These are phyloP conservation scores for Hawksworthiomyces lignivorus DNA, from an alignment of 2,329 filamentous ascomycete species.

Conservation along the genomic window DNA sequence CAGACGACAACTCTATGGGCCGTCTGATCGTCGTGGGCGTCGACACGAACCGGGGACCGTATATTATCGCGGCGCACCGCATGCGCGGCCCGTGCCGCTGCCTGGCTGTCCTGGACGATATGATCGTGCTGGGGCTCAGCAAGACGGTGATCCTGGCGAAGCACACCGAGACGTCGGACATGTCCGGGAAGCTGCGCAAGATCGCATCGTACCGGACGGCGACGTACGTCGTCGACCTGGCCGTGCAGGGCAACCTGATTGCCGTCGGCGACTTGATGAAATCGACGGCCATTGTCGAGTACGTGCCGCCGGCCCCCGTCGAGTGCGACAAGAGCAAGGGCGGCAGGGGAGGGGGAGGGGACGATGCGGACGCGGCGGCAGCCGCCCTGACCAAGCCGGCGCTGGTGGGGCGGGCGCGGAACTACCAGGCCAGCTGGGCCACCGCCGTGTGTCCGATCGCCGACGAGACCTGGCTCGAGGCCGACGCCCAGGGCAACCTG, in stretches of 20 bases:
- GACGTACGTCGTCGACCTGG: conserved; percentile 75
- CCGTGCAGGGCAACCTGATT: conserved; percentile 65
- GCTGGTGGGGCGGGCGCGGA: conserved; percentile 67
- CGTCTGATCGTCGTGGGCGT: conserved; percentile 82
- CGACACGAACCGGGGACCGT: conserved; percentile 64
- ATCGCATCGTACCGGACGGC: conserved; percentile 71
- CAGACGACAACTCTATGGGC: conserved; percentile 51
- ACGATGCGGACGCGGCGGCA: conserved; percentile 25
- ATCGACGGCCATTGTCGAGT: conserved; percentile 73
- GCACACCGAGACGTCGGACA: conserved; percentile 49
- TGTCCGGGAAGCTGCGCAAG: conserved; percentile 54
- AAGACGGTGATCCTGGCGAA: conserved; percentile 67
- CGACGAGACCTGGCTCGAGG: conserved; percentile 68
- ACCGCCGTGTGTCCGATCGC: conserved; percentile 70
- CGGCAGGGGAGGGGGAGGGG: not conserved
- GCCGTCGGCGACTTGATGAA: conserved; percentile 92
- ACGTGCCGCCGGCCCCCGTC: conserved; percentile 37
- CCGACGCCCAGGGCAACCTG: conserved; percentile 83
- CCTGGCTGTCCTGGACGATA: conserved; percentile 64
- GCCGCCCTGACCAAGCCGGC: conserved; percentile 27
- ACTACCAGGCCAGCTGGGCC: conserved; percentile 75
- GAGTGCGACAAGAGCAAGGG: conserved; percentile 14
- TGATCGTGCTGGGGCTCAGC: conserved; percentile 78
- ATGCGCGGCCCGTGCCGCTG: conserved; percentile 77
- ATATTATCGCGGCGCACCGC: conserved; percentile 59